Evolutionary conservation across 768 basidiomycete genomes (phyloP).

Genomic region (Chlorophyllum brunneum): DNA sequence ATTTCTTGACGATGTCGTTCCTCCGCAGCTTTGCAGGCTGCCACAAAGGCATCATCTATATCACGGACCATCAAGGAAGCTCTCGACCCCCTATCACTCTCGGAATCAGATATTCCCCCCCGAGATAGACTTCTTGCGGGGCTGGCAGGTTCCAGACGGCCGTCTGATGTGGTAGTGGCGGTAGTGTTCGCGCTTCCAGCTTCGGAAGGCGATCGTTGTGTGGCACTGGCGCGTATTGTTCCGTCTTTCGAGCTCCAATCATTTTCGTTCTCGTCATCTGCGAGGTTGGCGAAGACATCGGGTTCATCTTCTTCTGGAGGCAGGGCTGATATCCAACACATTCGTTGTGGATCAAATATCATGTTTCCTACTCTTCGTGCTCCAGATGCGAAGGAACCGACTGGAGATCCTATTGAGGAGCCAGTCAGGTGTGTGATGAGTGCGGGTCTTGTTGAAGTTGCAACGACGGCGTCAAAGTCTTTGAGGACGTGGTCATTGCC

Average conservation of each 20-base stretch:
- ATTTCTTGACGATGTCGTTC: slow-evolving; percentile 81
- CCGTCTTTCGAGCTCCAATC: slow-evolving; percentile 71
- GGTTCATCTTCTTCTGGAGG: slow-evolving; percentile 90
- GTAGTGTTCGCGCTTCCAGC: slow-evolving; percentile 27
- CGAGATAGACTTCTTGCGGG: slow-evolving; percentile 61
- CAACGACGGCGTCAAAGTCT: slow-evolving; percentile 84
- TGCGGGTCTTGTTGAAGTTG: slow-evolving; percentile 86
- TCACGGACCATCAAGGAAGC: slow-evolving; percentile 72
- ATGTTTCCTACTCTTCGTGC: slow-evolving; percentile 95
- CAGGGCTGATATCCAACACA: slow-evolving; percentile 92
- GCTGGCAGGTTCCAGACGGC: slow-evolving; percentile 42
- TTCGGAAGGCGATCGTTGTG: slow-evolving; percentile 31
- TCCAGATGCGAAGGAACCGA: slow-evolving; percentile 68
- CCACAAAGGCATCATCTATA: slow-evolving; percentile 70
- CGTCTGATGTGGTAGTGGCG: slow-evolving; percentile 21
- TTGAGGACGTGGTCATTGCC: slow-evolving; percentile 91
- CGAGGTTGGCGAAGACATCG: slow-evolving; percentile 91
- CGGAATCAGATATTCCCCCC: slow-evolving; percentile 66
- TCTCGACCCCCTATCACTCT: slow-evolving; percentile 76
- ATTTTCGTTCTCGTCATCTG: slow-evolving; percentile 85
- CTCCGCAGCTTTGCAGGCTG: slow-evolving; percentile 72
- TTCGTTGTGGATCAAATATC: slow-evolving; percentile 91
- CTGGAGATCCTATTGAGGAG: slow-evolving; percentile 79
- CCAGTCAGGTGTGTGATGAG: slow-evolving; percentile 93
- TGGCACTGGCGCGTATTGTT: slow-evolving; percentile 68